A percentile compares a stretch with the other conserved stretches of the same genome.
Evolutionary conservation across 257 asterid species (phyloP).

Genomic region (Solanum rostratum): DNA sequence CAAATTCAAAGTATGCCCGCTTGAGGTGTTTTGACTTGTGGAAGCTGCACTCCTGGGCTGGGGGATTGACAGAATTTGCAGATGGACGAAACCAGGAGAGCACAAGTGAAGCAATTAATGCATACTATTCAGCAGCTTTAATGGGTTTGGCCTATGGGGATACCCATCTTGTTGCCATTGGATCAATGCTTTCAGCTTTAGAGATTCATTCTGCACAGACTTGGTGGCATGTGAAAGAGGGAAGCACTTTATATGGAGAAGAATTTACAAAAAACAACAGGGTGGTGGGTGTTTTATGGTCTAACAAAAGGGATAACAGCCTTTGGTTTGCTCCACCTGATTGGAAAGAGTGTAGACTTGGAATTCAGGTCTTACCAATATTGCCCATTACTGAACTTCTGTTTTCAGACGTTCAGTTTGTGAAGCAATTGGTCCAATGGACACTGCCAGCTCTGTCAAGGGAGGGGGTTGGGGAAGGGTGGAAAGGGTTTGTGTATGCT

Average conservation of each 20-base stretch:
- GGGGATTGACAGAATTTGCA: slow-evolving; percentile 80
- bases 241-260: slow-evolving; percentile 30
- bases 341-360: slow-evolving; percentile 74
- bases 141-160: slow-evolving; percentile 93
- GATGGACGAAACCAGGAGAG: slow-evolving; percentile 95
- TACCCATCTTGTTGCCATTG: slow-evolving; percentile 60
- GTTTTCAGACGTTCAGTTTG: slow-evolving; percentile 52
- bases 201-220: slow-evolving; percentile 76
- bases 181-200: slow-evolving; percentile 60
- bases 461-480: slow-evolving; percentile 92
- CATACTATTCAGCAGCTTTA: slow-evolving; percentile 85
- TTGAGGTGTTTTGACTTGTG: slow-evolving; percentile 78
- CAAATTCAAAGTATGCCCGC: slow-evolving; percentile 47
- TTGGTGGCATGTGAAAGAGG: slow-evolving; percentile 86
- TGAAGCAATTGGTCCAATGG: slow-evolving; percentile 63
- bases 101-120: slow-evolving; percentile 91
- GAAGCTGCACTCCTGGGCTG: slow-evolving; percentile 95
- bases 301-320: slow-evolving; percentile 72
- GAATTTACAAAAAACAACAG: slow-evolving; percentile 58
- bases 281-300: slow-evolving; percentile 83
- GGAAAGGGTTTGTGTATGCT: slow-evolving; percentile 84
- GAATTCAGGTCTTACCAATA: slow-evolving; percentile 74
- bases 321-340: slow-evolving; percentile 90
- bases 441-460: slow-evolving; percentile 58
- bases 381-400: slow-evolving; percentile 65